Evolutionary conservation across 768 basidiomycete genomes (phyloP), one percentile per base, ranked within the genome.

Genomic region (Lactarius deliciosus): DNA sequence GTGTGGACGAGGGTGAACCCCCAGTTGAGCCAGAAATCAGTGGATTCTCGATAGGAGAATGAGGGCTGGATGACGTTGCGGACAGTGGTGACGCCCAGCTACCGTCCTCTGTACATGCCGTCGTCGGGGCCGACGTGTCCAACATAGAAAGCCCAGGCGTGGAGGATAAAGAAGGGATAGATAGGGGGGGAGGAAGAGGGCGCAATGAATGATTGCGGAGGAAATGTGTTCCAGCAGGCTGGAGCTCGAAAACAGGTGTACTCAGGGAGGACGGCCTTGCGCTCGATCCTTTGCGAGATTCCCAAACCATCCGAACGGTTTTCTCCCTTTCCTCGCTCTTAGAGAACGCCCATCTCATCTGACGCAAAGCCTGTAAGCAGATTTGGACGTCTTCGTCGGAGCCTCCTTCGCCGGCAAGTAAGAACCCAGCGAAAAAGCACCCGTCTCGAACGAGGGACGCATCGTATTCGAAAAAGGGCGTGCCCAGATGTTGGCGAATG

Each of bases 361-460:
- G 86, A 4, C 83, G 75, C n/a, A 96, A 81, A 10, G 92, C 93
- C 6, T 83, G 80, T 5, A 95, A 78, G 72, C 92, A 96, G 30
- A 79, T 66, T 36, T 80, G 75, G 25, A 81, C 77, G 62, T 86
- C 82, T 20, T 88, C 86, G 5, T 85, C 79, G 18, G 77, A 67
- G 10, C 83, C 85, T 9, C 78, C 74, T 64, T 84, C 86, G 41
- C 77, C 72, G 0, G 90, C 91, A 7, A 92, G 82, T 45, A 94
- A 78, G 68, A 89, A 85, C 2, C 87, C 93, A 4, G 92, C 91
- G 72, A 90, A 96, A 81, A 90, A 96, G 72, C 90, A 92, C 3
- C 95, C 95, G 72, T 96, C 94, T 22, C 91, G 85, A 61, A 95
- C 86, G 5, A 96, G 81, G 22, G 90, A 89, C 1, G 93, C 85